Evolutionary conservation across 345 rosid genomes (phyloP), one percentile per base, ranked within the genome.

Genomic region (Draba incana): DNA sequence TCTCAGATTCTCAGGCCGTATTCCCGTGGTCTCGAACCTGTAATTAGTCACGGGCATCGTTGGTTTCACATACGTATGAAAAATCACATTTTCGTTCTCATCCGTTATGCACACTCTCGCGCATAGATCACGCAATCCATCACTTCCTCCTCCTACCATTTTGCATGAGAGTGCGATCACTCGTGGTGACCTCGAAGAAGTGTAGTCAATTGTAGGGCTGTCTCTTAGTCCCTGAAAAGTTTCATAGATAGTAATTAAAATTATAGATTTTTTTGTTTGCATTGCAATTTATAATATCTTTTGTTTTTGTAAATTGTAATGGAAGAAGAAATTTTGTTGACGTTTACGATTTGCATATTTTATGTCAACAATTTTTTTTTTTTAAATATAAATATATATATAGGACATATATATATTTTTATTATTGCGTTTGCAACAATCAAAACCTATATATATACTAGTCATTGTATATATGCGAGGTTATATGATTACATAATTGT

Each of bases 81-180:
- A 88, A 70, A 90, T 66, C 15, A 89, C 71, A 56, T 86, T 86
- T 64, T 92, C 96, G 37, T 50, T 70, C 37, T 92, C 92, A 55
- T 92, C 96, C 30, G 83, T 78, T 39, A 92, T 52, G 76, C 94
- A 89, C 52, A 89, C 83, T 69, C 89, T 83, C 6, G 84, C 96
- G 54, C 94, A 89, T 48, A 89, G 66, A 42, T 87, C 96, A 5
- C 86, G 63, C 10, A 90, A 83, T 45, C 98, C 92, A 52, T 89
- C 96, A 57, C 86, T 89, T 48, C 94, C 94, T 55, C 94, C 98
- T 47, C 96, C 98, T 10, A 89, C 89, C 90, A 86, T 87, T 69
- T 92, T 89, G 81, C 95, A 89, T 58, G 89, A 88, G 8, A 92
- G 74, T 31, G 92, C 84, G 20, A 92, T 86, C 24, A 80, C 82